Conservation (phyloP, 73 alveolate genomes). For the Blepharisma japonicum region DNA sequence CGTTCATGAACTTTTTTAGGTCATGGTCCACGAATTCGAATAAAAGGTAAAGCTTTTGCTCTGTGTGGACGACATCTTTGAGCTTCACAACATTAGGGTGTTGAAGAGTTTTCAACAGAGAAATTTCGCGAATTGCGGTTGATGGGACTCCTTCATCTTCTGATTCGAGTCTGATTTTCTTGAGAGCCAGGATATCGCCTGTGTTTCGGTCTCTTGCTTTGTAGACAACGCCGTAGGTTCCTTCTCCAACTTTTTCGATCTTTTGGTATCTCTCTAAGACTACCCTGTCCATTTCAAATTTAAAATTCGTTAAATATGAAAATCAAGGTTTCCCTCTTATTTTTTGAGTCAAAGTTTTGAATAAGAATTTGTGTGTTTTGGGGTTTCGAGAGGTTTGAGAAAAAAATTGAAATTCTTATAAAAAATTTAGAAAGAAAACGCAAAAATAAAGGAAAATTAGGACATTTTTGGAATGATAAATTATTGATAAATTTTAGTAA, state of each 20-base stretch:
- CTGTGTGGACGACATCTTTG: slow-evolving; percentile 58
- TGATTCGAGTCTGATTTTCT: slow-evolving; percentile 80
- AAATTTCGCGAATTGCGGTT: slow-evolving; percentile 89
- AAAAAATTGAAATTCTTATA: too few relatives aligned
- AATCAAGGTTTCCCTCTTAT: too few relatives aligned
- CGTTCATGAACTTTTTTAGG: slow-evolving; percentile 59
- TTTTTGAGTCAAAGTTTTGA: too few relatives aligned
- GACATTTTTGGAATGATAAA: too few relatives aligned
- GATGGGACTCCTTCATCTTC: slow-evolving; percentile 94
- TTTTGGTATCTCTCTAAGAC: slow-evolving; percentile 67
- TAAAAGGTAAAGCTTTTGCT: slow-evolving; percentile 41
- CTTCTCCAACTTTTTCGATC: slow-evolving; percentile 85
- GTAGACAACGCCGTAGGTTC: slow-evolving; percentile 92
- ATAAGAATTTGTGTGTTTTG: too few relatives aligned
- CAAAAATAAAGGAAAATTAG: too few relatives aligned
- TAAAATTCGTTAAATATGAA: too few relatives aligned
- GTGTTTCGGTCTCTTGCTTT: slow-evolving; percentile 72
- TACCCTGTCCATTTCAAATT: too few relatives aligned
- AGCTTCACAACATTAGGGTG: slow-evolving; percentile 84
- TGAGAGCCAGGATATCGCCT: slow-evolving; percentile 80
- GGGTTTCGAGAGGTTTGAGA: too few relatives aligned
- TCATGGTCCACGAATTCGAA: slow-evolving; percentile 74
- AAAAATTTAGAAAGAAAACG: too few relatives aligned
- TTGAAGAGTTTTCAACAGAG: slow-evolving; percentile 70
- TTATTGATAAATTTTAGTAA: too few relatives aligned